phyloP scores from a whole-genome alignment of 2,329 filamentous ascomycete genomes.

The Claviceps cyperi region DNA sequence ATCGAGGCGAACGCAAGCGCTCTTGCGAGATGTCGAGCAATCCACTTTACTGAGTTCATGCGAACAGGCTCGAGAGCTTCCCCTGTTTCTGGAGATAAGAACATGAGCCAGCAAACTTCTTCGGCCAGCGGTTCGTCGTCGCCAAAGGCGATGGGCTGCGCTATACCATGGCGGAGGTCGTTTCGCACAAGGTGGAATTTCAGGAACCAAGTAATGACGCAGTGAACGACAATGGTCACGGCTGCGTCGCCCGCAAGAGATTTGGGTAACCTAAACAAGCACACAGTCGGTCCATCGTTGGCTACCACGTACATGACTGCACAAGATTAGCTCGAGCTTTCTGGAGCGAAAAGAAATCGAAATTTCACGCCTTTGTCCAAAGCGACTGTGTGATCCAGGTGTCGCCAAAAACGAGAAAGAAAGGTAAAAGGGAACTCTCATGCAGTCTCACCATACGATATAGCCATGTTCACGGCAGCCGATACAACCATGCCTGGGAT shows the following conservation, averaged over 20 bases:
- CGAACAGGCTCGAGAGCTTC: neutral
- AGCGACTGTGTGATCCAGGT: too few species aligned
- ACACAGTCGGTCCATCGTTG: neutral
- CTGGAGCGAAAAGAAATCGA: neutral
- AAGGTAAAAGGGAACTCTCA: neutral
- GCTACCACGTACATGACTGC: constrained; percentile 1
- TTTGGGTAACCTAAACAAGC: neutral
- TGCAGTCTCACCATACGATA: neutral
- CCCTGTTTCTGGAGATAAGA: constrained; percentile 14
- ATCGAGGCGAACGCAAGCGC: constrained; percentile 16
- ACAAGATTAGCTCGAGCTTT: neutral
- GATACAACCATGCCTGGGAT: neutral
- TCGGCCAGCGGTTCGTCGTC: constrained; percentile 18
- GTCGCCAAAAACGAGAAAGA: neutral
- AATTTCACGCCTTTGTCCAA: too few species aligned
- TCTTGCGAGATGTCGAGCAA: constrained; percentile 17
- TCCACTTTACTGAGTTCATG: neutral
- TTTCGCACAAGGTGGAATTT: constrained; percentile 32
- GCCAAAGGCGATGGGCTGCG: constrained; percentile 33
- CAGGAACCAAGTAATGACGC: constrained; percentile 35
- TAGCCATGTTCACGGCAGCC: neutral
- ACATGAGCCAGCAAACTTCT: constrained; percentile 29
- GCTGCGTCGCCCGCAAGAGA: constrained; percentile 15
- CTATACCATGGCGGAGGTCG: constrained; percentile 28
- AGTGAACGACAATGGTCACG: constrained; percentile 37